These are phyloP conservation scores for Phaseolus lunatus DNA, from an alignment of 306 rosid species.

Conservation along the genomic window DNA sequence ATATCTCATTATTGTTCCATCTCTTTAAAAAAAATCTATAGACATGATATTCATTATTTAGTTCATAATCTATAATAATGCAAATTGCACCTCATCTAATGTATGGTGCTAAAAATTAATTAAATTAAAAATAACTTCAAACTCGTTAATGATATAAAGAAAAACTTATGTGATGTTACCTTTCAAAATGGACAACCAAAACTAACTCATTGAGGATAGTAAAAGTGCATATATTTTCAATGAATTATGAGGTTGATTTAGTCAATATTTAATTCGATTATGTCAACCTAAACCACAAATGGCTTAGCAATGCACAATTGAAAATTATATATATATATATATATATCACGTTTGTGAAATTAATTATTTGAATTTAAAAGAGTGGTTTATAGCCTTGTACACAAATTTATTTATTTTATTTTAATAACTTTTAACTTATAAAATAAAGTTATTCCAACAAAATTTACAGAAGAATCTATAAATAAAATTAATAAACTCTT, in stretches of 20 bases:
- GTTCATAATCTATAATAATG: conserved; percentile 1
- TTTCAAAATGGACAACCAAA: neutral
- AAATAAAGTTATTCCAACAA: no score
- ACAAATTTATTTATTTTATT: no score
- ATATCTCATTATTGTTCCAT: no score
- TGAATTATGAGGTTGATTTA: neutral
- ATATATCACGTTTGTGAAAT: neutral
- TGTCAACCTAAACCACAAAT: neutral
- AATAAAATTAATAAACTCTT: neutral
- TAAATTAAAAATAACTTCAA: neutral
- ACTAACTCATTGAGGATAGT: no score
- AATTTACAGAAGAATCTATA: no score
- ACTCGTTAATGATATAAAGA: neutral
- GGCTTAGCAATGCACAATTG: neutral
- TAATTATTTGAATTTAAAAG: neutral
- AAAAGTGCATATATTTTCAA: neutral
- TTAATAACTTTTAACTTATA: no score
- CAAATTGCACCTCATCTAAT: neutral
- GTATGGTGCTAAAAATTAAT: no score
- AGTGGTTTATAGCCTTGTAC: neutral
- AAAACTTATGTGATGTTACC: neutral
- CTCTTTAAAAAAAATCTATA: no score
- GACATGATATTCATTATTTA: no score
- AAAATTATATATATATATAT: no score
- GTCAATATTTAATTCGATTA: neutral